Evolutionary conservation across 2,329 filamentous ascomycete species (phyloP).

Genomic region (Madurella fahalii): DNA sequence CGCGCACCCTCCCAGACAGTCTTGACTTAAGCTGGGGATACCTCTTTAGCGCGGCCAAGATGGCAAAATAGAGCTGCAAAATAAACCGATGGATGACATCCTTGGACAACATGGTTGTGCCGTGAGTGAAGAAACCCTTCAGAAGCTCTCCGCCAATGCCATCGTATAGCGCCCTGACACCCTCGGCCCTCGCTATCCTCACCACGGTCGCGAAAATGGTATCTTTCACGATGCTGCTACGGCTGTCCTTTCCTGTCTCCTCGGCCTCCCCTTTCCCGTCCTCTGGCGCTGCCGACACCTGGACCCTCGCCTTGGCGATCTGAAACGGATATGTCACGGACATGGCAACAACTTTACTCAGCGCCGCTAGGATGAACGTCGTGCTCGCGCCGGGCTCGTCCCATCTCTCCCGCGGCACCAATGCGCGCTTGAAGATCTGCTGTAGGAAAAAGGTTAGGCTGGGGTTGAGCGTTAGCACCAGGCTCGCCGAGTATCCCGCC

Average conservation of each 20-base stretch:
- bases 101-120: constrained; percentile 83
- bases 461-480: constrained; percentile 80
- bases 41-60: constrained; percentile 46
- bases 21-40: constrained; percentile 42
- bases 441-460: constrained; percentile 83
- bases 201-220: constrained; percentile 63
- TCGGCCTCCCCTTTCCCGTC: constrained; percentile 28
- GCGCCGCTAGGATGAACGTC: constrained; percentile 58
- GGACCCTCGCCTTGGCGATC: constrained; percentile 75
- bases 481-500: constrained; percentile 78
- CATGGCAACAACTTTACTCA: constrained; percentile 74
- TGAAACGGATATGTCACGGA: constrained; percentile 81
- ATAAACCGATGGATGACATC: constrained; percentile 69
- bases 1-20: constrained; percentile 12
- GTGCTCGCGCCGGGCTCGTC: constrained; percentile 29
- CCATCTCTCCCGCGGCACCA: constrained; percentile 47
- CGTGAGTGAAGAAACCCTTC: constrained; percentile 81
- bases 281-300: constrained; percentile 48
- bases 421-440: constrained; percentile 59
- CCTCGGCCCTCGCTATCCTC: constrained; percentile 58
- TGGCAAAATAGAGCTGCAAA: constrained; percentile 65
- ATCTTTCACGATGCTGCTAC: constrained; percentile 30
- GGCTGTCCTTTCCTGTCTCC: constrained; percentile 15
- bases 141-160: constrained; percentile 72
- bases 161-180: constrained; percentile 65